Evolutionary conservation across 495 filamentous ascomycete species (phyloP).

Genomic region (Lasiosphaeria hispida): DNA sequence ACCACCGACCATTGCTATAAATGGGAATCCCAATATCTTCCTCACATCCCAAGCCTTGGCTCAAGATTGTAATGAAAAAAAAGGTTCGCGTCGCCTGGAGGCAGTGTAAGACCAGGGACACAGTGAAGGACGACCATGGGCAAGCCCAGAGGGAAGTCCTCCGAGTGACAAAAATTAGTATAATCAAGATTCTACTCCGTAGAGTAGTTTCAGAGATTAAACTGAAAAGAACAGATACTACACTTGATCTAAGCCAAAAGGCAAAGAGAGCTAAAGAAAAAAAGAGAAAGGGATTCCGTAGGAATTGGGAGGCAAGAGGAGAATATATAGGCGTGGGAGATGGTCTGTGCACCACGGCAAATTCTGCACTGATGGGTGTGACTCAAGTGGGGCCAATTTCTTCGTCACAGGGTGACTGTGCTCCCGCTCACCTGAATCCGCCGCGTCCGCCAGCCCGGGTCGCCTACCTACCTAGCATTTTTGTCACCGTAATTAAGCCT

Average conservation of each 20-base stretch:
- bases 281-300: conserved; percentile 19
- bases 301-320: neutral
- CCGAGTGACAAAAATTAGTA: conserved; percentile 66
- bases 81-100: conserved; percentile 74
- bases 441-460: neutral
- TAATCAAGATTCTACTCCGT: conserved; percentile 78
- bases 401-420: neutral
- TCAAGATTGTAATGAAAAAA: conserved; percentile 51
- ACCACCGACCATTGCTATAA: no score
- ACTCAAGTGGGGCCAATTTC: no score
- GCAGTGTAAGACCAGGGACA: conserved; percentile 89
- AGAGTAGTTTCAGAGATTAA: conserved; percentile 73
- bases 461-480: no score
- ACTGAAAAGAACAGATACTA: conserved; percentile 99
- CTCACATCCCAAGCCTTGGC: conserved; percentile 57
- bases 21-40: conserved; percentile 50
- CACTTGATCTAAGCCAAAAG: conserved; percentile 96
- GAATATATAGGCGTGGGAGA: conserved; percentile 10
- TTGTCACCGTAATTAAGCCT: no score
- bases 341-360: conserved; percentile 20
- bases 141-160: conserved; percentile 62
- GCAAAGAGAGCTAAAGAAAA: conserved; percentile 42
- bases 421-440: neutral
- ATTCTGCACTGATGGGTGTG: neutral
- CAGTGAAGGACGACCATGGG: conserved; percentile 65